Conservation (phyloP, 768 basidiomycete species). For the Tylopilus sp. region DNA sequence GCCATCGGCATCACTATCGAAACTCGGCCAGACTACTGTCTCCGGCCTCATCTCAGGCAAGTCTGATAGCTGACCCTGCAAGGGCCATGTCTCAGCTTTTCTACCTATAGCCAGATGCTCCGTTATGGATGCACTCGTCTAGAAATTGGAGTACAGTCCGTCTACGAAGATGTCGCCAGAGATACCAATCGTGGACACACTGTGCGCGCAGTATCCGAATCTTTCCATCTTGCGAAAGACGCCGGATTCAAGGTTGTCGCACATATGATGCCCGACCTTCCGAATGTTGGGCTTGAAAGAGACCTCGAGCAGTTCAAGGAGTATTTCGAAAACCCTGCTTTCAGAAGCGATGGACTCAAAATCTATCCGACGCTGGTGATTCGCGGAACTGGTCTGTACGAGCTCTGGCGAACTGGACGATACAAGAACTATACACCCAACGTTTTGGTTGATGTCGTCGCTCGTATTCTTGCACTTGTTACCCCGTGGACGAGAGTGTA, state of each 20-base stretch:
- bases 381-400: constrained; percentile 92
- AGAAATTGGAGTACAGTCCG: constrained; percentile 98
- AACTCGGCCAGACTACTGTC: constrained; percentile 96
- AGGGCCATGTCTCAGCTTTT: not conserved
- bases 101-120: constrained; percentile 85
- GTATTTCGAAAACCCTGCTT: constrained; percentile 98
- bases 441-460: constrained; percentile 95
- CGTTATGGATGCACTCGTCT: constrained; percentile 98
- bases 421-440: constrained; percentile 99
- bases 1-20: constrained; percentile 99
- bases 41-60: constrained; percentile 91
- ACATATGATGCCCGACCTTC: constrained; percentile 99
- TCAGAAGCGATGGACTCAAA: constrained; percentile 95
- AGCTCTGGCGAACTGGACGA: constrained; percentile 93
- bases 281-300: constrained; percentile 95
- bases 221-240: constrained; percentile 96
- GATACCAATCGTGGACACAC: constrained; percentile 99
- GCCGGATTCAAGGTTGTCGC: constrained; percentile 99
- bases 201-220: constrained; percentile 93
- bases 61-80: not conserved
- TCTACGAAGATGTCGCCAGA: constrained; percentile 98
- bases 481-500: constrained; percentile 99
- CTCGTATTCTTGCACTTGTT: constrained; percentile 90
- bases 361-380: constrained; percentile 99
- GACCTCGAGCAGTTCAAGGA: constrained; percentile 99